Evolutionary conservation across 2,329 filamentous ascomycete genomes (phyloP).

Genomic region (Colletotrichum gigasporum): DNA sequence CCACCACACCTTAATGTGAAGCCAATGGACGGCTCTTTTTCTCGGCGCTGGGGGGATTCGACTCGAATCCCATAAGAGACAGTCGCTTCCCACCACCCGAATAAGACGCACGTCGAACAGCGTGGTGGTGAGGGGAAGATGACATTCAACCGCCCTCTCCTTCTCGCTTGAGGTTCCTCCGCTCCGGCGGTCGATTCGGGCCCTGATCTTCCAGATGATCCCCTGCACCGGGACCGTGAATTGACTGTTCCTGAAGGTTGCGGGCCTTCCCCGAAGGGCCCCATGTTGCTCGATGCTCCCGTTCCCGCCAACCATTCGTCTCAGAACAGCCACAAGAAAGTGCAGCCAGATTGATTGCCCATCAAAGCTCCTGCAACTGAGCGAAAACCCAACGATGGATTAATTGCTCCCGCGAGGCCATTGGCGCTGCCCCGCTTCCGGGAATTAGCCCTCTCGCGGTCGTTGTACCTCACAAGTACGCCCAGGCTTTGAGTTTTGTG

Average conservation of each 20-base stretch:
- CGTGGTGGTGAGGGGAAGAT: neutral
- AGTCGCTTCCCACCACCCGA: too few relatives aligned
- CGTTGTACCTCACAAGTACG: neutral
- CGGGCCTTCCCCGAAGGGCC: neutral
- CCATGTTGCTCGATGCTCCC: neutral
- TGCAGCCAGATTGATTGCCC: neutral
- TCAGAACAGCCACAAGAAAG: neutral
- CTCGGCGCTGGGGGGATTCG: too few relatives aligned
- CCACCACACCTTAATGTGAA: neutral
- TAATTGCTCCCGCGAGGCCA: neutral
- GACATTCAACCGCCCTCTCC: neutral
- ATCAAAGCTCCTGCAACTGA: neutral
- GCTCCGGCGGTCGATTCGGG: slow-evolving; percentile 13
- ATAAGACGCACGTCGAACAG: neutral
- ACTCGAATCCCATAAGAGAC: too few relatives aligned
- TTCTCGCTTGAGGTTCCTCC: neutral
- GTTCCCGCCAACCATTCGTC: neutral
- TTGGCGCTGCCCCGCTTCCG: neutral
- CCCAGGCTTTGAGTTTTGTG: slow-evolving; percentile 1
- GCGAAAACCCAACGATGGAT: neutral
- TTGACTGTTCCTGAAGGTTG: slow-evolving; percentile 3
- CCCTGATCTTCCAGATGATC: slow-evolving; percentile 20
- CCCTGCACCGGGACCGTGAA: slow-evolving; percentile 24
- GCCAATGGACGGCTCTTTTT: too few relatives aligned
- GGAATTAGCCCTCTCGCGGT: too few relatives aligned